Evolutionary conservation across 352 stramenopile species (phyloP).

Genomic region (Phytophthora melonis): DNA sequence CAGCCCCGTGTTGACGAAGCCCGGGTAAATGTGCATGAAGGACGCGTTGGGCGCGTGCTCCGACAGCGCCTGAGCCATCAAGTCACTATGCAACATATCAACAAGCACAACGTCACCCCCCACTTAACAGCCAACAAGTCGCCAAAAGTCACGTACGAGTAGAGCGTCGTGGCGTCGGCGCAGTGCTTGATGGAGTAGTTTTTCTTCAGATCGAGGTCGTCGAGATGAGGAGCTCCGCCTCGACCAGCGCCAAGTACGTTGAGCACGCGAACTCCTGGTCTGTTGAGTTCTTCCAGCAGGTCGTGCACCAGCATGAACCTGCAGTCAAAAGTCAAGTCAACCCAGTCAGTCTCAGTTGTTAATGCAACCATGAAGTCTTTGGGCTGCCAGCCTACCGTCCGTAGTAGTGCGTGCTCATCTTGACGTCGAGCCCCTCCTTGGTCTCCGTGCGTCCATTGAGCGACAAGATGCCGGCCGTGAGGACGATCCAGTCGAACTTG

Average conservation of each 20-base stretch:
- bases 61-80: slow-evolving; percentile 42
- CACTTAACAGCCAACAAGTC: background rate
- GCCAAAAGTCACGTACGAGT: slow-evolving; percentile 32
- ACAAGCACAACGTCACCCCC: background rate
- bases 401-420: slow-evolving; percentile 49
- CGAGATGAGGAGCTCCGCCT: slow-evolving; percentile 33
- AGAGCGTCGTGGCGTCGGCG: slow-evolving; percentile 35
- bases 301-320: slow-evolving; percentile 45
- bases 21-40: slow-evolving; percentile 47
- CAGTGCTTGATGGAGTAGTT: slow-evolving; percentile 40
- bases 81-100: slow-evolving; percentile 20
- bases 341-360: background rate
- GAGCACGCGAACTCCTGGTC: slow-evolving; percentile 38
- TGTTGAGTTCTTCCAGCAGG: slow-evolving; percentile 27
- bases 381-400: slow-evolving; percentile 19
- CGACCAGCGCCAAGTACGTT: slow-evolving; percentile 38
- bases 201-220: slow-evolving; percentile 42
- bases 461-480: slow-evolving; percentile 36
- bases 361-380: background rate
- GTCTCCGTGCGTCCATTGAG: slow-evolving; percentile 44
- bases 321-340: background rate
- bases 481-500: slow-evolving; percentile 42
- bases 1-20: slow-evolving; percentile 40
- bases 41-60: slow-evolving; percentile 36
- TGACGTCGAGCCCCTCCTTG: slow-evolving; percentile 39